Conservation (phyloP, 2,329 filamentous ascomycete species). For the Cladobotryum mycophilum region DNA sequence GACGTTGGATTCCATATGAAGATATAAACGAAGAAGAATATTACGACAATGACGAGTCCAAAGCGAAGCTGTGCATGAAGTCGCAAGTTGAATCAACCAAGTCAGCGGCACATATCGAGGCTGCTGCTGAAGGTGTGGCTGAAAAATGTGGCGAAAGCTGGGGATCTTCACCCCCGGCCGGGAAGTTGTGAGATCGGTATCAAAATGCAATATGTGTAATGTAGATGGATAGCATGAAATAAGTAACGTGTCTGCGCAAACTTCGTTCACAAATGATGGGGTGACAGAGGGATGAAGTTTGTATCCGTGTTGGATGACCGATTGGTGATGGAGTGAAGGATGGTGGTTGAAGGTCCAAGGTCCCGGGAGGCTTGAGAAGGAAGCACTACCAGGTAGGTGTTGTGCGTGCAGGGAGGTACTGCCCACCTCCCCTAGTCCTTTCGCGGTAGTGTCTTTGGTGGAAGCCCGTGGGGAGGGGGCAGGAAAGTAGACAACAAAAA, state of each 20-base stretch:
- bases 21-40: background rate
- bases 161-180: slow-evolving; percentile 13
- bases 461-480: background rate
- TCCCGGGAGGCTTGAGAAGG: slow-evolving; percentile 1
- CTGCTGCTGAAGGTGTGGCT: slow-evolving; percentile 35
- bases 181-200: slow-evolving; percentile 1
- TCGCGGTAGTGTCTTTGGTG: background rate
- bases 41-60: slow-evolving; percentile 6
- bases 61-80: slow-evolving; percentile 6
- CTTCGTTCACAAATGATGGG: slow-evolving; percentile 2
- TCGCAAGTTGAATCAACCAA: slow-evolving; percentile 12
- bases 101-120: slow-evolving; percentile 32
- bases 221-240: slow-evolving; percentile 3
- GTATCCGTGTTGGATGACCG: slow-evolving; percentile 6
- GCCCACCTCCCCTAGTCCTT: background rate
- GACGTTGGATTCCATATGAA: slow-evolving; percentile 48
- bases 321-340: slow-evolving; percentile 12
- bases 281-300: background rate
- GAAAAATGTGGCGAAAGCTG: slow-evolving; percentile 40
- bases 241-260: slow-evolving; percentile 1
- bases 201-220: background rate
- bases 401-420: background rate
- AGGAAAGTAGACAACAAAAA: background rate
- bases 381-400: background rate
- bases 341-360: slow-evolving; percentile 6